Evolutionary conservation across 2,329 filamentous ascomycete species (phyloP).

Genomic region (Botrytis fragariae): DNA sequence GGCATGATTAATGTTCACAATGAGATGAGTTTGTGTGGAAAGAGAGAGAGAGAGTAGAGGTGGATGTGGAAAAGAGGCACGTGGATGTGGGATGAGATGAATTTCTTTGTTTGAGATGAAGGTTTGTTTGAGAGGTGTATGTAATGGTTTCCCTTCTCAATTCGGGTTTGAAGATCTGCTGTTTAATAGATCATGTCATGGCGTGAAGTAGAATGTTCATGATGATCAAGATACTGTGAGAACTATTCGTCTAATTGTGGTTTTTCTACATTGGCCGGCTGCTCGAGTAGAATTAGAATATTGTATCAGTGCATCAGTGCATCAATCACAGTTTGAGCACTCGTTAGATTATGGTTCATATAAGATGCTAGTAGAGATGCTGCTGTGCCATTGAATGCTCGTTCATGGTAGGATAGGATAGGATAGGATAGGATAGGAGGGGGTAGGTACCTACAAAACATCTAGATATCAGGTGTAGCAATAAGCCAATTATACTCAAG

Average conservation of each 20-base stretch:
- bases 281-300: neutral
- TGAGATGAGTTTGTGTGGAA: neutral
- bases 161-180: neutral
- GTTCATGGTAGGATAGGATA: neutral
- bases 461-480: neutral
- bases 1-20: neutral
- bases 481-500: neutral
- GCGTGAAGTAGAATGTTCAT: neutral
- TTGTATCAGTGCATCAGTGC: neutral
- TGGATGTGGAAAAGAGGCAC: neutral
- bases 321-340: neutral
- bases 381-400: neutral
- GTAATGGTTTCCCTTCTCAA: neutral
- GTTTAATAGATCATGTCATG: neutral
- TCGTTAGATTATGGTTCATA: neutral
- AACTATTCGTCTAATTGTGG: neutral
- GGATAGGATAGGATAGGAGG: neutral
- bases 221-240: neutral
- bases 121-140: neutral
- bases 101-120: constrained; percentile 8
- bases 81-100: neutral
- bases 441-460: too few relatives aligned
- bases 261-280: neutral
- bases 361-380: neutral
- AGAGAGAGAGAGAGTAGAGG: neutral